Percentiles rank a stretch among this genome's conserved stretches.
Evolutionary conservation across 257 asterid genomes (phyloP).

Genomic region (Salvia miltiorrhiza): DNA sequence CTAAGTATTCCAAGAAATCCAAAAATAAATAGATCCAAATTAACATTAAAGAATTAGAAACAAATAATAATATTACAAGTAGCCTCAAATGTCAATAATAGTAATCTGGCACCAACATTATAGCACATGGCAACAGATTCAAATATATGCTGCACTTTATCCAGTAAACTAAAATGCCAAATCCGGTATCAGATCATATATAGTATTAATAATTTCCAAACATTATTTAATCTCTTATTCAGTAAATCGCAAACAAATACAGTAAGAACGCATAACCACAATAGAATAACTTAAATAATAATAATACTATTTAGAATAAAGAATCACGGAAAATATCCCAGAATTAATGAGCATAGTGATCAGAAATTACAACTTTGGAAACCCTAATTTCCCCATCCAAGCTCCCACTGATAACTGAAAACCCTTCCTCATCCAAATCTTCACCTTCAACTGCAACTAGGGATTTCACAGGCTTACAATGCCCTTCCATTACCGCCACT

Average conservation of each 20-base stretch:
- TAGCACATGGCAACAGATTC: slow-evolving; percentile 12
- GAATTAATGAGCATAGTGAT: background rate
- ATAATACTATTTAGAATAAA: background rate
- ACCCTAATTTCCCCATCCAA: slow-evolving; percentile 56
- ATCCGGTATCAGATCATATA: background rate
- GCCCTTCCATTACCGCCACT: slow-evolving; percentile 51
- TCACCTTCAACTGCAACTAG: slow-evolving; percentile 28
- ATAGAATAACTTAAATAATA: background rate
- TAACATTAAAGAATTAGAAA: background rate
- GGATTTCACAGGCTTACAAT: slow-evolving; percentile 43
- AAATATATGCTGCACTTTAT: background rate
- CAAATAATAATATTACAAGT: background rate
- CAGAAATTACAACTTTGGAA: slow-evolving; percentile 41
- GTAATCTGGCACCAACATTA: background rate
- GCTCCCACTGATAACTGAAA: slow-evolving; percentile 53
- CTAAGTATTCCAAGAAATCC: background rate
- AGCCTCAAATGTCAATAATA: background rate
- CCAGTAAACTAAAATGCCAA: background rate
- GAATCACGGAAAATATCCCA: background rate
- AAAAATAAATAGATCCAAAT: background rate
- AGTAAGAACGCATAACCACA: background rate
- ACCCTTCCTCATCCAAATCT: slow-evolving; percentile 20
- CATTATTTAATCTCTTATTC: background rate
- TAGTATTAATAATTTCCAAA: no score
- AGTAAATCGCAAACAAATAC: background rate